Conservation (phyloP, 805 yeast genomes). For the Candida michaelii region DNA sequence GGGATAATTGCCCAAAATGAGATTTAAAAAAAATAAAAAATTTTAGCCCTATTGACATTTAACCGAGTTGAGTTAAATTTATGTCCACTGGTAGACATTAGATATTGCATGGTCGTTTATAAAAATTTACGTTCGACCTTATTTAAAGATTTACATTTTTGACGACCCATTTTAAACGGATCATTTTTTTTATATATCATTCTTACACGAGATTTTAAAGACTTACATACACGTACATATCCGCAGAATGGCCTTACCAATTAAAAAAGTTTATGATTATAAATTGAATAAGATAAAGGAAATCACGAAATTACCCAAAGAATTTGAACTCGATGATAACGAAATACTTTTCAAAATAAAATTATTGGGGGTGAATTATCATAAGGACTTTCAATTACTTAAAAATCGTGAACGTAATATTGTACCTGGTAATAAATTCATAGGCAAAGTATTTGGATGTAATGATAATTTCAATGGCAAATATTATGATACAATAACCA, state of each 20-base stretch:
- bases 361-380: conserved; percentile 28
- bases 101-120: conserved; percentile 3
- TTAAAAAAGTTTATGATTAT: conserved; percentile 27
- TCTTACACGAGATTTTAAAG: too few relatives aligned
- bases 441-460: conserved; percentile 26
- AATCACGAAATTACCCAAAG: conserved; percentile 25
- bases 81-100: conserved; percentile 1
- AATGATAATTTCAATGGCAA: conserved; percentile 12
- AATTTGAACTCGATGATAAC: conserved; percentile 18
- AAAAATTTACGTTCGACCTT: neutral
- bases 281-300: conserved; percentile 20
- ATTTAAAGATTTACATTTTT: neutral
- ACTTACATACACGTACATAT: neutral
- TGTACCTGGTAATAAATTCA: conserved; percentile 35
- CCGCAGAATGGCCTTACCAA: conserved; percentile 17
- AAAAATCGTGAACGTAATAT: conserved; percentile 12
- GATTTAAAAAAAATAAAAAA: conserved; percentile 1
- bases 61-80: conserved; percentile 3
- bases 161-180: too few relatives aligned
- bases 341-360: conserved; percentile 28
- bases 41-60: neutral
- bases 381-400: conserved; percentile 23
- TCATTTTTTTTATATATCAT: too few relatives aligned
- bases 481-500: neutral
- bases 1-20: conserved; percentile 3